Base-by-base conservation (phyloP, 257 asterid species). In the Nicotiana attenuata region DNA sequence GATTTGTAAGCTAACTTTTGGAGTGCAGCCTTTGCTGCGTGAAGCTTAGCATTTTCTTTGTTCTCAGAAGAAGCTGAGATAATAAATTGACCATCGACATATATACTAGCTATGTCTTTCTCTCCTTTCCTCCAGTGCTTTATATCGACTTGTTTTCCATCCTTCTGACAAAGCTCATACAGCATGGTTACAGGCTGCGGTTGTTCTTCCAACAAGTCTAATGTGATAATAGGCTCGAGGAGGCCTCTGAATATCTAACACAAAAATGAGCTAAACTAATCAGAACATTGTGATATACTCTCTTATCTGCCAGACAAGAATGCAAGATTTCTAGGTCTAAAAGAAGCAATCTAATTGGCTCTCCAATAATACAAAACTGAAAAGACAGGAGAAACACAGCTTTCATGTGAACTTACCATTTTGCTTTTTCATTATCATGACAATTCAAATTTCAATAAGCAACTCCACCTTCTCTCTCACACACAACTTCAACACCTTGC, bases 131-230 rank as follows among this genome's bases (percentile, higher is more conserved):
- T 86, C 87, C 84, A 7, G 53, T 88, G 81, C 15, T 19, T 81
- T 56, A 94, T 90, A 47, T 89, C 87, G 11, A 92, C 92, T 15
- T 78, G 84, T 76, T 91, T 94, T 26, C 94, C 92, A 1, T 88
- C 89, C 81, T 87, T 96, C 84, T 92, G 99, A 89, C 97, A 92
- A 13, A 87, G 64, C 69, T 91, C 92, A 29, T 83, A 92, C 60
- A 96, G 91, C 90, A 83, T 64, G 1, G 97, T 92, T 73, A 96
- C 97, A 0, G 99, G 99, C 50, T 95, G 98, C 19, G 96, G 99
- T 65, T 92, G 94, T 66, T 83, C 82, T 84, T 87, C 86, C 61
- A 96, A 83, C 82, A 79, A 24, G 47, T 91, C 94, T 28, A 88
- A 90, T 8, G 88, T 92, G 17, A 91, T 84, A 31, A 92, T 84